These are phyloP conservation scores for Sclerotinia borealis DNA, from an alignment of 2,329 filamentous ascomycete species.

Conservation along the genomic window DNA sequence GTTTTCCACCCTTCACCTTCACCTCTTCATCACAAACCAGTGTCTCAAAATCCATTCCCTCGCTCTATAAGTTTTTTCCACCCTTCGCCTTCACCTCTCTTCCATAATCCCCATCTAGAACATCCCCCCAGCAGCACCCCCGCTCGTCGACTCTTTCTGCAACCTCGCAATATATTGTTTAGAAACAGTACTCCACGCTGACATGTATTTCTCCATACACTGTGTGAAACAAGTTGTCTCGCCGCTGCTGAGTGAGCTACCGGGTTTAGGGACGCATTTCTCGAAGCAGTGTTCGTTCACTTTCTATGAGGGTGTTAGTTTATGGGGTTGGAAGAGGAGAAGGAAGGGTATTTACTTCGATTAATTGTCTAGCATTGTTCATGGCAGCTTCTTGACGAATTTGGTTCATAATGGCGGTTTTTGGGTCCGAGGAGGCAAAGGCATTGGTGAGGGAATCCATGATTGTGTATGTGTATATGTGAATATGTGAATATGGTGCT, in stretches of 20 bases:
- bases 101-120: not conserved
- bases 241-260: slow-evolving; percentile 52
- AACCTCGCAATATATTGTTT: slow-evolving; percentile 52
- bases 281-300: slow-evolving; percentile 78
- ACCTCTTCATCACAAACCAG: not conserved
- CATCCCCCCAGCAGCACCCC: not conserved
- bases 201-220: slow-evolving; percentile 84
- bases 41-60: not conserved
- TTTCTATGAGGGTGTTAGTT: slow-evolving; percentile 53
- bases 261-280: slow-evolving; percentile 66
- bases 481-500: not conserved
- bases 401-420: slow-evolving; percentile 45
- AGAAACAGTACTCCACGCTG: slow-evolving; percentile 71
- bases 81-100: too few relatives aligned
- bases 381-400: slow-evolving; percentile 53
- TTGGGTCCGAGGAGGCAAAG: slow-evolving; percentile 24
- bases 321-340: slow-evolving; percentile 38
- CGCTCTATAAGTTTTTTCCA: too few relatives aligned
- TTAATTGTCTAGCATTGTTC: slow-evolving; percentile 62
- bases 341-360: slow-evolving; percentile 50
- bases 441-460: slow-evolving; percentile 9
- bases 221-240: slow-evolving; percentile 66
- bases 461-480: not conserved
- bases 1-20: not conserved
- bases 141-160: slow-evolving; percentile 23